Conservation (phyloP, 2,329 filamentous ascomycete species). For the Penicillium sp. region DNA sequence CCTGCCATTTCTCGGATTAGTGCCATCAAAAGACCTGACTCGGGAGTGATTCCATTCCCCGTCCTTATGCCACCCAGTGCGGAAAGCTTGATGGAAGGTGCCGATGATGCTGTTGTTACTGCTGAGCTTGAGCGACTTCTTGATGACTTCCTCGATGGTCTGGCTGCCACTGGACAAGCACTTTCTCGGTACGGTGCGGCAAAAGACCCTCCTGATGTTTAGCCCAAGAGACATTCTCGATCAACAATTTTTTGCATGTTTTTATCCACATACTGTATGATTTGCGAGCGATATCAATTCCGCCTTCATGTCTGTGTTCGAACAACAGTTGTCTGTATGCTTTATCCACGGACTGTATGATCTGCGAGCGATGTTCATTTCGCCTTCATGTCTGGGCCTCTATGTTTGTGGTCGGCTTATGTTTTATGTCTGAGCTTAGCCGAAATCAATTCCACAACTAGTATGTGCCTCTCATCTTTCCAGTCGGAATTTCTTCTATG, state of each 20-base stretch:
- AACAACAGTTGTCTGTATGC: background rate
- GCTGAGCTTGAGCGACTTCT: conserved; percentile 45
- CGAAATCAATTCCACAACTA: background rate
- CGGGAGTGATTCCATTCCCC: conserved; percentile 36
- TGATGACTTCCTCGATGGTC: conserved; percentile 39
- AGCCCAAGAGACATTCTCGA: background rate
- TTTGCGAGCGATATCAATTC: background rate
- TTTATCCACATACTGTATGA: background rate
- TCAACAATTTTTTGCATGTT: background rate
- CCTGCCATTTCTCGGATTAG: conserved; percentile 8
- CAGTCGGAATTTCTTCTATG: background rate
- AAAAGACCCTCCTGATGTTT: background rate
- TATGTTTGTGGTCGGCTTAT: background rate
- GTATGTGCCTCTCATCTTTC: background rate
- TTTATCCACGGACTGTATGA: background rate
- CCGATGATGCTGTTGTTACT: conserved; percentile 36
- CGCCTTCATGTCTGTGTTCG: background rate
- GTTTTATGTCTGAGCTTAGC: background rate
- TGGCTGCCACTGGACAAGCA: conserved; percentile 40
- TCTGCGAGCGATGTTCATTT: background rate
- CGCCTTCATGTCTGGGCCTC: background rate
- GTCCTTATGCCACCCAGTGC: conserved; percentile 39
- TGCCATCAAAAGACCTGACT: conserved; percentile 6
- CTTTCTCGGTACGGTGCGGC: conserved; percentile 12
- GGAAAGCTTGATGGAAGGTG: conserved; percentile 40